Evolutionary conservation across 768 basidiomycete species (phyloP).

Genomic region (Rhizopogon vinicolor): DNA sequence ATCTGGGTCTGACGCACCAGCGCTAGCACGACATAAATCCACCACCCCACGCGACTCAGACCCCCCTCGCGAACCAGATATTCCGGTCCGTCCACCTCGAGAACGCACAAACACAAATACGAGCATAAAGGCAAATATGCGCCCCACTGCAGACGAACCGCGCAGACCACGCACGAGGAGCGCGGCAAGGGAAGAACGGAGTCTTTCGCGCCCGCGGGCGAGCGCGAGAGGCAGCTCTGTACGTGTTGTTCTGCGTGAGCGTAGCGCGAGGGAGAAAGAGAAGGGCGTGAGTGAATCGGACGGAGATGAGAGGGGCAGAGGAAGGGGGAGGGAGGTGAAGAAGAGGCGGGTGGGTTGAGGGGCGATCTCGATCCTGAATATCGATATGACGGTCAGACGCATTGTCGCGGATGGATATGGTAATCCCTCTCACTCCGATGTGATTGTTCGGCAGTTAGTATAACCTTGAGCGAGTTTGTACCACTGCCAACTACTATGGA

Average conservation of each 20-base stretch:
- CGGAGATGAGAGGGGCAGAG: constrained; percentile 5
- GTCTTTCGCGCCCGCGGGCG: not conserved
- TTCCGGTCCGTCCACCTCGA: constrained; percentile 3
- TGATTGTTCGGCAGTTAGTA: not conserved
- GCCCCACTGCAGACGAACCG: no score
- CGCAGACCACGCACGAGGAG: not conserved
- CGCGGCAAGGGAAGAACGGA: constrained; percentile 1
- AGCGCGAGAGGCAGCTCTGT: not conserved
- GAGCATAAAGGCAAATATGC: no score
- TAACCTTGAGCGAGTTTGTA: not conserved
- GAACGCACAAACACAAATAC: no score
- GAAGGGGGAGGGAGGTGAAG: constrained; percentile 21
- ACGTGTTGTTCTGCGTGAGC: not conserved
- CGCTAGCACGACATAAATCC: no score
- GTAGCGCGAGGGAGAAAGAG: constrained; percentile 10
- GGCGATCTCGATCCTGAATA: not conserved
- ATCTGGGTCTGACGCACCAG: no score
- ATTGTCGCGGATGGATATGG: not conserved
- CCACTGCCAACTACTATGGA: not conserved
- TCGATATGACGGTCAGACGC: no score
- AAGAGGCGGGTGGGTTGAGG: constrained; percentile 18
- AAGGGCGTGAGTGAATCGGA: constrained; percentile 3
- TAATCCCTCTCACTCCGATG: not conserved
- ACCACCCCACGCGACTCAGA: no score
- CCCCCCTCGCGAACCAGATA: not conserved